Conservation (phyloP, 116 monocot species). For the Thalassia testudinum region DNA sequence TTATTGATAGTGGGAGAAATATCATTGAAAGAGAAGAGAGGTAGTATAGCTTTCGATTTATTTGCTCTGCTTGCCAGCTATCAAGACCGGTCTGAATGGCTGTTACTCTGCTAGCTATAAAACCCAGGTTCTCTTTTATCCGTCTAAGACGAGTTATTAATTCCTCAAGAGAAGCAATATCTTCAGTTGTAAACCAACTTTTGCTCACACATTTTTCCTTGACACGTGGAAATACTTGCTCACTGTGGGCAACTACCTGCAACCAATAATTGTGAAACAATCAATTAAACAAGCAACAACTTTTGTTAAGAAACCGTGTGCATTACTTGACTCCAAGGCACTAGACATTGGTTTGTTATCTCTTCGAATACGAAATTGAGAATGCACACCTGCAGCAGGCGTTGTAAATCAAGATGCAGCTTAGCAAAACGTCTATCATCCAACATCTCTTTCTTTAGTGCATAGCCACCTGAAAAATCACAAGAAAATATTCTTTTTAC, state of each 20-base stretch:
- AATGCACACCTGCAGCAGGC: constrained; percentile 57
- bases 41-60: constrained; percentile 82
- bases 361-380: too few species aligned
- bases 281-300: too few species aligned
- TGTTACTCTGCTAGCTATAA: constrained; percentile 64
- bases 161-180: constrained; percentile 59
- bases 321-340: too few species aligned
- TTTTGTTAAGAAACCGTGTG: too few species aligned
- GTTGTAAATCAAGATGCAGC: constrained; percentile 86
- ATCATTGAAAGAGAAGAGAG: constrained; percentile 81
- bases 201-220: constrained; percentile 82
- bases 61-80: constrained; percentile 92
- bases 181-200: constrained; percentile 63
- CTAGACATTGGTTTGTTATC: too few species aligned
- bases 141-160: constrained; percentile 66
- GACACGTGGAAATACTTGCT: constrained; percentile 85
- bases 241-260: constrained; percentile 82
- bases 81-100: constrained; percentile 84
- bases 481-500: too few species aligned
- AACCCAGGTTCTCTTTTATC: constrained; percentile 82
- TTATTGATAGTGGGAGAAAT: constrained; percentile 87
- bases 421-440: constrained; percentile 85
- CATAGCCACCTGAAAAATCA: constrained; percentile 47
- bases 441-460: constrained; percentile 76
- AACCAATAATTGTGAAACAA: constrained; percentile 3